These are phyloP conservation scores for Huntiella decipiens DNA, from an alignment of 2,329 filamentous ascomycete species.

Conservation along the genomic window DNA sequence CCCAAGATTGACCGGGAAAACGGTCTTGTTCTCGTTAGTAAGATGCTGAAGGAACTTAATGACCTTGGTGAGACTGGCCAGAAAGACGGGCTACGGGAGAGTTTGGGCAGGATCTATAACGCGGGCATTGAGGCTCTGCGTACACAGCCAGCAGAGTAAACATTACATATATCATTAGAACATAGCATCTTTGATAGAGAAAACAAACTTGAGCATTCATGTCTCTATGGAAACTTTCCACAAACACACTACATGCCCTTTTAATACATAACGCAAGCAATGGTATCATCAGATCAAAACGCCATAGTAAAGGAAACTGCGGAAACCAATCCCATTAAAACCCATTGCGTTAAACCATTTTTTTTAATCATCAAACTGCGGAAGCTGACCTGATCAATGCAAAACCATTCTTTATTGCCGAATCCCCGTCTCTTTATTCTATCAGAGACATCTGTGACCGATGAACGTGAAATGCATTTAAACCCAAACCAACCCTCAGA, in stretches of 20 bases:
- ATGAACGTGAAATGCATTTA: constrained; percentile 8
- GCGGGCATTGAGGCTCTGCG: constrained; percentile 29
- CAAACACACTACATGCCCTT: no score
- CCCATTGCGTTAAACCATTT: constrained; percentile 14
- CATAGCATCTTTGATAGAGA: no score
- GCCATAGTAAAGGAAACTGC: constrained; percentile 18
- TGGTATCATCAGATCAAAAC: constrained; percentile 11
- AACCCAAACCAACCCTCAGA: constrained; percentile 2
- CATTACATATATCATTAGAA: no score
- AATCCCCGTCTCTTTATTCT: constrained; percentile 10
- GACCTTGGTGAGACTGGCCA: neutral
- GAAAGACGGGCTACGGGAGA: constrained; percentile 13
- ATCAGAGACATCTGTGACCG: constrained; percentile 10
- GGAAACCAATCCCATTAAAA: constrained; percentile 19
- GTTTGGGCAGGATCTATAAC: constrained; percentile 30
- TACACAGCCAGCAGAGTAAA: constrained; percentile 9
- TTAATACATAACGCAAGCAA: constrained; percentile 1
- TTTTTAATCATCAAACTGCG: constrained; percentile 9
- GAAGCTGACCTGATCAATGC: neutral
- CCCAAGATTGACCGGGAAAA: constrained; percentile 34
- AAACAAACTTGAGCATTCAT: neutral
- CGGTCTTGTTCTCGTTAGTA: constrained; percentile 36
- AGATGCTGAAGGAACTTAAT: constrained; percentile 29
- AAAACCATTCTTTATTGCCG: constrained; percentile 20
- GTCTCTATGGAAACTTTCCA: constrained; percentile 5